A percentile compares a stretch with the other conserved stretches of the same genome.
phyloP scores from a whole-genome alignment of 805 yeast species.

The Hanseniaspora clermontiae region DNA sequence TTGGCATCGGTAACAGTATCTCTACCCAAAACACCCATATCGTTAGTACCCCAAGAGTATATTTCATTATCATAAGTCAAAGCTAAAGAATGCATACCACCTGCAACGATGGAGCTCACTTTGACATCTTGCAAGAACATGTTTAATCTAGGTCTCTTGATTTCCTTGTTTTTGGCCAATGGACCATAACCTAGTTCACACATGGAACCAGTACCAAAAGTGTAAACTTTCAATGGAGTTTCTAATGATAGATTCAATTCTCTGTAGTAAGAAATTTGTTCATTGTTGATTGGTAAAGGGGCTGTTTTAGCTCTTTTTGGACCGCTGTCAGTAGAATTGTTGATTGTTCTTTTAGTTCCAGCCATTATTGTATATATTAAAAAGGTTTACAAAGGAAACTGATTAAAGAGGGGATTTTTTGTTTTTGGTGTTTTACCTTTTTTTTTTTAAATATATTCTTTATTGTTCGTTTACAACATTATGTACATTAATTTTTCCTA shows the following conservation, averaged over 20 bases:
- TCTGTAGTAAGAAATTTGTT: constrained; percentile 5
- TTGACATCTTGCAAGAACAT: constrained; percentile 38
- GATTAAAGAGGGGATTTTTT: too few relatives aligned
- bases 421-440: too few relatives aligned
- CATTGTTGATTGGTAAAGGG: constrained; percentile 1
- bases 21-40: constrained; percentile 82
- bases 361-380: neutral
- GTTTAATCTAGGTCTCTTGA: constrained; percentile 88
- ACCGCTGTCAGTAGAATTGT: constrained; percentile 13
- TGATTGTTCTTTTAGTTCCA: constrained; percentile 3
- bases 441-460: too few relatives aligned
- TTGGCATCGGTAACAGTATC: constrained; percentile 49
- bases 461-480: too few relatives aligned
- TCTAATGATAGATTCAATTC: constrained; percentile 13
- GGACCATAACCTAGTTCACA: constrained; percentile 98
- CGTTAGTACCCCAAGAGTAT: constrained; percentile 99
- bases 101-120: constrained; percentile 79
- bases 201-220: constrained; percentile 96
- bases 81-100: constrained; percentile 91
- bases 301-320: constrained; percentile 15
- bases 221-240: constrained; percentile 59
- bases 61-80: constrained; percentile 59
- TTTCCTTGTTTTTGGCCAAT: constrained; percentile 77
- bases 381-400: too few relatives aligned
- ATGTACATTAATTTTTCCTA: too few relatives aligned